A percentile compares a stretch with the other conserved stretches of the same genome.
Evolutionary conservation across 176 grass and related monocot species (phyloP).

Genomic region (Phyllostachys edulis): DNA sequence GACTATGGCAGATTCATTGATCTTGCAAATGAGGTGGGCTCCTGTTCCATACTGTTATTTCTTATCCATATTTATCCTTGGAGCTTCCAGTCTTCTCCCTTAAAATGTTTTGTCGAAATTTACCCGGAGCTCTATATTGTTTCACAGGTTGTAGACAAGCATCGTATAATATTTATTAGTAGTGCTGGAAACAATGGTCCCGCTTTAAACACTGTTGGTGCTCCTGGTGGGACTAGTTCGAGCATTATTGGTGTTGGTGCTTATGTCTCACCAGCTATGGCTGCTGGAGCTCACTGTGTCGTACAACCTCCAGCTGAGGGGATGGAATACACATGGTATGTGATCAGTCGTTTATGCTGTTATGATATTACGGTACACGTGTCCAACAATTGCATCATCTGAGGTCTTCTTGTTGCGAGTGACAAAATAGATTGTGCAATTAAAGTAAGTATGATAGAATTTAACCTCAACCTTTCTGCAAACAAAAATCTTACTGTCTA

Average conservation of each 20-base stretch:
- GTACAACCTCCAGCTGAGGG: conserved; percentile 82
- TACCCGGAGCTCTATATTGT: conserved; percentile 39
- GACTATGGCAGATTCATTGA: conserved; percentile 98
- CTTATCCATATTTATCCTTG: conserved; percentile 11
- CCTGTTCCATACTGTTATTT: conserved; percentile 34
- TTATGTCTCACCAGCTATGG: conserved; percentile 98
- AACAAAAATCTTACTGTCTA: background rate
- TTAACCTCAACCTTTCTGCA: background rate
- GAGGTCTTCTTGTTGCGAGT: background rate
- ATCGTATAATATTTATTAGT: conserved; percentile 92
- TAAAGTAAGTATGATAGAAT: background rate
- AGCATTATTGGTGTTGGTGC: conserved; percentile 98
- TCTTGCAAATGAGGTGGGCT: conserved; percentile 83
- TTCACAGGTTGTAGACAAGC: conserved; percentile 83
- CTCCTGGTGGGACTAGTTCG: conserved; percentile 93
- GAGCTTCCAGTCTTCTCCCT: background rate
- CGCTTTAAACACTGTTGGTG: conserved; percentile 88
- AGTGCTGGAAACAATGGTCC: conserved; percentile 92
- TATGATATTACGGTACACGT: background rate
- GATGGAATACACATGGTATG: conserved; percentile 96
- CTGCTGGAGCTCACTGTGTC: conserved; percentile 93
- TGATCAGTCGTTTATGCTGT: background rate
- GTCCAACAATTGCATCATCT: conserved; percentile 6
- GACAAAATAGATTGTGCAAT: background rate
- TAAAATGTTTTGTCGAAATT: conserved; percentile 28